Percentiles rank a stretch among this genome's conserved stretches.
Conservation (phyloP, 305 asterid genomes). For the Fraxinus latifolia region DNA sequence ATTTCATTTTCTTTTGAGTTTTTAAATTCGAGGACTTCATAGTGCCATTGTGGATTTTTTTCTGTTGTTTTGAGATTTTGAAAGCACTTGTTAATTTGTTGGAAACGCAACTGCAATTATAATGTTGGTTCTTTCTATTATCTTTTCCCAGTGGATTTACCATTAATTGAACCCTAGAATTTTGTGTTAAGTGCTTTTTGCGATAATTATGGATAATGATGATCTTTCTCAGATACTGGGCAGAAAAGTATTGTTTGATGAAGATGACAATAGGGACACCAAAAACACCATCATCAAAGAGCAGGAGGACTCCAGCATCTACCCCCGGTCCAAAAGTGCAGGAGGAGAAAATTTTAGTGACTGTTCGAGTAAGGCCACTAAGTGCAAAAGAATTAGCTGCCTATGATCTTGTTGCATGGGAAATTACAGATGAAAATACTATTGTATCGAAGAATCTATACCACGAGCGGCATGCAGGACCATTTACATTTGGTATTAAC, state of each 20-base stretch:
- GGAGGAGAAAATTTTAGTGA: slow-evolving; percentile 84
- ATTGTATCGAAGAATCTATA: slow-evolving; percentile 73
- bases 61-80: not conserved
- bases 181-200: not conserved
- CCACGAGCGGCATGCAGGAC: slow-evolving; percentile 71
- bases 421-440: slow-evolving; percentile 52
- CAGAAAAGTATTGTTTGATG: slow-evolving; percentile 21
- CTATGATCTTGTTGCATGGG: slow-evolving; percentile 91
- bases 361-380: slow-evolving; percentile 84
- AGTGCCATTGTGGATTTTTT: not conserved
- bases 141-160: not conserved
- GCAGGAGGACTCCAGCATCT: slow-evolving; percentile 44
- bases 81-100: not conserved
- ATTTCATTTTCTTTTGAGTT: not conserved
- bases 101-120: not conserved
- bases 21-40: not conserved
- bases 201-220: not conserved
- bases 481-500: slow-evolving; percentile 60
- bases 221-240: slow-evolving; percentile 11
- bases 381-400: slow-evolving; percentile 77
- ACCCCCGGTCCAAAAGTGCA: slow-evolving; percentile 53
- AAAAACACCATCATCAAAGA: slow-evolving; percentile 63
- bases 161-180: not conserved
- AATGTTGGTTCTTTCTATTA: slow-evolving; percentile 6
- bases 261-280: slow-evolving; percentile 61